phyloP scores from a whole-genome alignment of 2,329 filamentous ascomycete species.

The Penicillium sp. region DNA sequence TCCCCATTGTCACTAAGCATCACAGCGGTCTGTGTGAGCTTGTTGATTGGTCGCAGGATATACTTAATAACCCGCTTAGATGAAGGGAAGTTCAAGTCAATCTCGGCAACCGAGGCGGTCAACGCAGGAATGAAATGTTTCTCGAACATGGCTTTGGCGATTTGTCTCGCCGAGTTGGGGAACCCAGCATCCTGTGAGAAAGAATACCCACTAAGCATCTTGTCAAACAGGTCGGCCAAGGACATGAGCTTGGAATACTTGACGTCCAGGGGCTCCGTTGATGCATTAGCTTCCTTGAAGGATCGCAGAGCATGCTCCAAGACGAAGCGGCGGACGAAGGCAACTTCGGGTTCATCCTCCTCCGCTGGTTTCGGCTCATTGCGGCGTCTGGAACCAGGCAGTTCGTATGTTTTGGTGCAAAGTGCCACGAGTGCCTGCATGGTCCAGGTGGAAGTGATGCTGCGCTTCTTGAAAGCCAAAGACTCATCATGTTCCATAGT shows the following conservation, averaged over 20 bases:
- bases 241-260: constrained; percentile 89
- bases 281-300: constrained; percentile 84
- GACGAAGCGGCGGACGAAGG: constrained; percentile 93
- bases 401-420: constrained; percentile 85
- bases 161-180: constrained; percentile 73
- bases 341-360: constrained; percentile 59
- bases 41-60: constrained; percentile 86
- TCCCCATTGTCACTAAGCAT: constrained; percentile 82
- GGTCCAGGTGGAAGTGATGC: constrained; percentile 82
- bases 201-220: constrained; percentile 84
- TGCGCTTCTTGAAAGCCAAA: constrained; percentile 79
- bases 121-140: constrained; percentile 91
- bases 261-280: constrained; percentile 78
- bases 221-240: constrained; percentile 88
- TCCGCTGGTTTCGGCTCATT: constrained; percentile 42
- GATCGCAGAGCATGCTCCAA: constrained; percentile 90
- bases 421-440: constrained; percentile 85
- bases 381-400: constrained; percentile 65
- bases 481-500: constrained; percentile 75
- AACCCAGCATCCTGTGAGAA: constrained; percentile 58
- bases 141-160: constrained; percentile 96
- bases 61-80: constrained; percentile 96
- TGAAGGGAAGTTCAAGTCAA: constrained; percentile 92
- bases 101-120: constrained; percentile 90
- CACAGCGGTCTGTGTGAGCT: constrained; percentile 85